Conservation (phyloP, 768 basidiomycete species). For the Antrodiella citrinella region DNA sequence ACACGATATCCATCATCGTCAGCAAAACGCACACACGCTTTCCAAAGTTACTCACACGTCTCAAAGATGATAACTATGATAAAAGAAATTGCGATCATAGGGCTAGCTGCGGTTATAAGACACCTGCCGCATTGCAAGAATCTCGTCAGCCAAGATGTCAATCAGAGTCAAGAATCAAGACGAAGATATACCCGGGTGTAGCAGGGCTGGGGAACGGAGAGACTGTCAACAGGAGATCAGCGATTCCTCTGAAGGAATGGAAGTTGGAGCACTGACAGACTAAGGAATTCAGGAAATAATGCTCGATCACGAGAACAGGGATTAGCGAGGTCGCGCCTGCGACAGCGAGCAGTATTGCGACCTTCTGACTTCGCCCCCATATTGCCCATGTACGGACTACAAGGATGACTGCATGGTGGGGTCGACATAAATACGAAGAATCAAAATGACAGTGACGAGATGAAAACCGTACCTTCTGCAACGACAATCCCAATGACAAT, state of each 20-base stretch:
- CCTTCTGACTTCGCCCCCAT: neutral
- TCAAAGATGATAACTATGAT: slow-evolving; percentile 1
- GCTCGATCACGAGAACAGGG: neutral
- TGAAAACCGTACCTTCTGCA: neutral
- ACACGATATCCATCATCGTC: neutral
- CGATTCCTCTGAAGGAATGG: neutral
- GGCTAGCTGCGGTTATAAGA: neutral
- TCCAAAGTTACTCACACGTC: neutral
- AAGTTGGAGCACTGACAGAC: neutral
- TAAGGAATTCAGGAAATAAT: neutral
- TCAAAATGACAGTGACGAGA: neutral
- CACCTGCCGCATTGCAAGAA: neutral
- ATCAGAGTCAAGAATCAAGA: neutral
- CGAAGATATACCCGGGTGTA: neutral
- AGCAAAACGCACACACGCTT: no score
- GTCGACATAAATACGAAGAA: neutral
- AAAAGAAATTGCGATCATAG: slow-evolving; percentile 2
- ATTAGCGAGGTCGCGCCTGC: neutral
- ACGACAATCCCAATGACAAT: neutral
- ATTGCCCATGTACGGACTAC: slow-evolving; percentile 4
- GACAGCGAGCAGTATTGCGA: neutral
- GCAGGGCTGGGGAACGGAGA: neutral
- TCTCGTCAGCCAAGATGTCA: neutral
- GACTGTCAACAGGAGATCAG: neutral
- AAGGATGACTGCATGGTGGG: neutral